Evolutionary conservation across 305 asterid genomes (phyloP), one percentile per base, ranked within the genome.

Genomic region (Fraxinus angustifolia): DNA sequence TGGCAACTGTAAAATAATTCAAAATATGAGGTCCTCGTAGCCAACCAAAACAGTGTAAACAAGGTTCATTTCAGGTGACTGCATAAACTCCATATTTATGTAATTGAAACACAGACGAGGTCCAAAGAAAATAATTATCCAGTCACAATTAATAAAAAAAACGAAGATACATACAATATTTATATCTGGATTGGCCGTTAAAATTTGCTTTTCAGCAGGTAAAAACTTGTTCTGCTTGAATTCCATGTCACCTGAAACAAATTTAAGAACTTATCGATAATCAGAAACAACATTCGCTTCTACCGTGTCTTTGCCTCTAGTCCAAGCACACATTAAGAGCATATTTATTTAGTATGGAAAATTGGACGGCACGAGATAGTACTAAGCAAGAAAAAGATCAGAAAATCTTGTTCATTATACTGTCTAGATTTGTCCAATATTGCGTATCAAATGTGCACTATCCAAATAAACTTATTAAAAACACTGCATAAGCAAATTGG

Each of bases 151-250:
- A 0, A 30, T 42, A 33, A 31, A 31, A 31, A 34, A 45, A 71
- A 71, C 34, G 48, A 71, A 84, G 88, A 82, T 45, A 48, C 93
- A 0, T 89, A 95, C 99, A 70, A 79, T 83, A 85, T 91, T 95
- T 82, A 95, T 88, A 85, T 95, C 99, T 73, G 99, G 99, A 86
- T 82, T 89, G 83, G 99, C 99, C 3, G 99, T 95, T 42, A 95
- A 94, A 79, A 92, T 83, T 89, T 95, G 98, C 85, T 90, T 94
- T 79, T 92, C 98, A 16, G 96, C 92, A 82, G 99, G 95, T 75
- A 95, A 89, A 80, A 87, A 94, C 86, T 91, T 95, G 85, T 95
- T 95, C 90, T 92, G 98, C 94, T 95, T 95, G 95, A 95, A 95
- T 88, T 93, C 98, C 98, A 92, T 91, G 86, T 95, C 99, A 81